phyloP scores from a whole-genome alignment of 495 filamentous ascomycete genomes.

The Podospora tetraspora region DNA sequence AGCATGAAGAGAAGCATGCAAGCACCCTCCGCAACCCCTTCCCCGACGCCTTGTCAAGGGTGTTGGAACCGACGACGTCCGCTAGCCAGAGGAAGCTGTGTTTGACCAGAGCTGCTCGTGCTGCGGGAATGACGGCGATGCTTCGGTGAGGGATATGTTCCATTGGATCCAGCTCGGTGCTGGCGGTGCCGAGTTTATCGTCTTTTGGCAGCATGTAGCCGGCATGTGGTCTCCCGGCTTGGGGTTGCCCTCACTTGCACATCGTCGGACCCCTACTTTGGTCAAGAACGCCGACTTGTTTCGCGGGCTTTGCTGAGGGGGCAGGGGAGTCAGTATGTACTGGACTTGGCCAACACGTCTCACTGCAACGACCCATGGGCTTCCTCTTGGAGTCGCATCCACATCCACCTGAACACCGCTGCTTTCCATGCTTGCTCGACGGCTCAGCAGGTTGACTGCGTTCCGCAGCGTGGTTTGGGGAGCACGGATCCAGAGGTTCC shows the following conservation, averaged over 20 bases:
- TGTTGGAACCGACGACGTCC: neutral
- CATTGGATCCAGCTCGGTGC: neutral
- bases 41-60: neutral
- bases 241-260: neutral
- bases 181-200: neutral
- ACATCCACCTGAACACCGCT: neutral
- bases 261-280: neutral
- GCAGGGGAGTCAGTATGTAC: neutral
- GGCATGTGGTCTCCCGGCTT: neutral
- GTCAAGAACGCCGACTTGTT: neutral
- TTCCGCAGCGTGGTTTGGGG: neutral
- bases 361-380: neutral
- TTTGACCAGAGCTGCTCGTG: neutral
- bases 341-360: neutral
- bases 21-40: conserved; percentile 10
- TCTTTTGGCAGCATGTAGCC: neutral
- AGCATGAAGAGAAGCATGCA: conserved; percentile 24
- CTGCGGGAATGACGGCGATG: neutral
- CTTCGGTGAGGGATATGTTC: neutral
- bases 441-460: no score
- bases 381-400: neutral
- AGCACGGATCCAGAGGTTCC: conserved; percentile 12
- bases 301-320: neutral
- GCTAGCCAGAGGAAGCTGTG: neutral
- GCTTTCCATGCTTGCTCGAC: neutral